phyloP scores from a whole-genome alignment of 306 rosid species.

The Hylodesmum podocarpum region DNA sequence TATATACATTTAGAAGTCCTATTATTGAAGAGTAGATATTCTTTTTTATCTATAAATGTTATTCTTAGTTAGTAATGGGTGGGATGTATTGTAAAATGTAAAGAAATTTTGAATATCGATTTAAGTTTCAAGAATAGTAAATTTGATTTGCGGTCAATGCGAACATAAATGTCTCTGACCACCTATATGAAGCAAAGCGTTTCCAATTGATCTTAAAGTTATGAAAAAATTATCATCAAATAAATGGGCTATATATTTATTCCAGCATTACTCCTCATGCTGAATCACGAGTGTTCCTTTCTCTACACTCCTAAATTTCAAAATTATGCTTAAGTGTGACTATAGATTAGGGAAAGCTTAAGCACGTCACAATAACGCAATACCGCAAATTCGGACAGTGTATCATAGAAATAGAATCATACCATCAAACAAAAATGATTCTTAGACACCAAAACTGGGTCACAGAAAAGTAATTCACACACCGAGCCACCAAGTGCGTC shows the following conservation, averaged over 20 bases:
- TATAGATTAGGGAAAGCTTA: not conserved
- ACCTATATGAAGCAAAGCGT: not conserved
- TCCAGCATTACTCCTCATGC: not conserved
- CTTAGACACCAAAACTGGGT: not conserved
- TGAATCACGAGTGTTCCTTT: not conserved
- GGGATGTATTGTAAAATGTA: not conserved
- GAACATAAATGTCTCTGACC: not conserved
- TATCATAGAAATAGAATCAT: too few species aligned
- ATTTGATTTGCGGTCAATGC: not conserved
- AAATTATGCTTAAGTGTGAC: not conserved
- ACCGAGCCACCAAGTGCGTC: not conserved
- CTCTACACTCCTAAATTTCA: not conserved
- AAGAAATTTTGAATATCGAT: conserved; percentile 1
- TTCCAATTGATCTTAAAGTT: not conserved
- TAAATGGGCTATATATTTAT: not conserved
- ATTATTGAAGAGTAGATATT: not conserved
- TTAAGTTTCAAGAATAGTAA: not conserved
- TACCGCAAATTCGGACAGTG: not conserved
- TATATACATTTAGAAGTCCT: not conserved
- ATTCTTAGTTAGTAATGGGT: too few species aligned
- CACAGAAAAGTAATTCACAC: not conserved
- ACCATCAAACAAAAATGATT: too few species aligned
- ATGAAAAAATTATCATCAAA: not conserved
- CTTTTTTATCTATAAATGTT: too few species aligned
- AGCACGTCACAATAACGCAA: too few species aligned